phyloP scores from a whole-genome alignment of 2,329 filamentous ascomycete genomes.

The Aspergillus piperis region DNA sequence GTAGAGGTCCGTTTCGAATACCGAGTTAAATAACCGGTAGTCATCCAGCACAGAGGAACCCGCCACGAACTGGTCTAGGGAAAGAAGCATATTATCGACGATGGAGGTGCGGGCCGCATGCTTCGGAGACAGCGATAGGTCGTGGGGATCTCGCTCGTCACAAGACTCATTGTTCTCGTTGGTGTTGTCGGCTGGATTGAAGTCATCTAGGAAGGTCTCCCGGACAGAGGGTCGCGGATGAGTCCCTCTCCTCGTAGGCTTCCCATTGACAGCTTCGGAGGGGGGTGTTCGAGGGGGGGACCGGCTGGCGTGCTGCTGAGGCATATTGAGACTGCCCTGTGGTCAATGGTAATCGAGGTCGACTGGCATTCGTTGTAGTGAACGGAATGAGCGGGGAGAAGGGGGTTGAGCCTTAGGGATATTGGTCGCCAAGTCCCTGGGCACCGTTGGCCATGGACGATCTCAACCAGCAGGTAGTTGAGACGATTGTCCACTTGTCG shows the following conservation, averaged over 20 bases:
- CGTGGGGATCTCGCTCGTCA: slow-evolving; percentile 61
- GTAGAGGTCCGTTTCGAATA: slow-evolving; percentile 43
- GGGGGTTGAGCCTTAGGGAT: not conserved
- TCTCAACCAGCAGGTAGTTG: too few relatives aligned
- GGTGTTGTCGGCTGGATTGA: slow-evolving; percentile 34
- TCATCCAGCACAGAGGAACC: slow-evolving; percentile 36
- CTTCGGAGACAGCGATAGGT: slow-evolving; percentile 75
- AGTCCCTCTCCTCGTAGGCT: slow-evolving; percentile 30
- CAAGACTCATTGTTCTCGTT: slow-evolving; percentile 38
- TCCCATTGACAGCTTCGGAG: slow-evolving; percentile 36
- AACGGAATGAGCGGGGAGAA: not conserved
- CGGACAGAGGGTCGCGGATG: slow-evolving; percentile 38
- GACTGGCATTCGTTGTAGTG: slow-evolving; percentile 5
- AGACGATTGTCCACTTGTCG: not conserved
- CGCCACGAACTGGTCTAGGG: slow-evolving; percentile 76
- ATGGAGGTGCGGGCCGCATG: slow-evolving; percentile 84
- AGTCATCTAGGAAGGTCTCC: slow-evolving; percentile 44
- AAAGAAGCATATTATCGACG: slow-evolving; percentile 92
- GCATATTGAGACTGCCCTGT: slow-evolving; percentile 27
- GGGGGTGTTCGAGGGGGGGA: slow-evolving; percentile 46
- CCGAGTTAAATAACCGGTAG: slow-evolving; percentile 42
- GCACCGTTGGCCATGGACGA: not conserved
- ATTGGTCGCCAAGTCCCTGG: not conserved
- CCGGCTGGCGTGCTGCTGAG: slow-evolving; percentile 30
- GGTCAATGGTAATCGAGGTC: slow-evolving; percentile 5